Percentiles rank a stretch among this genome's conserved stretches.
Evolutionary conservation across 352 stramenopile genomes (phyloP).

Genomic region (Blastocystis sp.): DNA sequence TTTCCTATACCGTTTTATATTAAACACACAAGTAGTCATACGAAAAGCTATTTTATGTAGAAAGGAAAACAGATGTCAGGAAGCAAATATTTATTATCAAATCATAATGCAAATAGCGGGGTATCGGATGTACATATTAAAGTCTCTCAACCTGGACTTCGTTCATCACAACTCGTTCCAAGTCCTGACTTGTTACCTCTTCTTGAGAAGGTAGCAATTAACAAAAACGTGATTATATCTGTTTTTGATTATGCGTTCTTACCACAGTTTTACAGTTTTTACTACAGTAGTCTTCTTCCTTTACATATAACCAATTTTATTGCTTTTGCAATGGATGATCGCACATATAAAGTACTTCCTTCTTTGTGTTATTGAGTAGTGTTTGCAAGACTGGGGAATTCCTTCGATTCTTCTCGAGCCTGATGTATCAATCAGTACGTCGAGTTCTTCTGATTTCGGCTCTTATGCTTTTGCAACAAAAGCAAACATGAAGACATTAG

Average conservation of each 20-base stretch:
- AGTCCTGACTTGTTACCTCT: slow-evolving; percentile 3
- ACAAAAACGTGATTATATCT: slow-evolving; percentile 61
- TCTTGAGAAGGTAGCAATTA: neutral
- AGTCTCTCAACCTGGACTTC: neutral
- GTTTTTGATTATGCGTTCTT: slow-evolving; percentile 60
- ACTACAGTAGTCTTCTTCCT: slow-evolving; percentile 52
- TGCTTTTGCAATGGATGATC: slow-evolving; percentile 48
- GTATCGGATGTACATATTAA: neutral
- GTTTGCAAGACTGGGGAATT: slow-evolving; percentile 14
- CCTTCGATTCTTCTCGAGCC: slow-evolving; percentile 18
- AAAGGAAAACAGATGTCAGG: no score
- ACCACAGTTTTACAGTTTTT: slow-evolving; percentile 48
- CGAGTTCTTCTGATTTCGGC: slow-evolving; percentile 26
- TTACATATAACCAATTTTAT: slow-evolving; percentile 59
- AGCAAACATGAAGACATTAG: slow-evolving; percentile 58
- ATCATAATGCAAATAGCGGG: neutral
- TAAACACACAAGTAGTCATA: no score
- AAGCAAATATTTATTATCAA: no score
- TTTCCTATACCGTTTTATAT: no score
- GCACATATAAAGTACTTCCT: slow-evolving; percentile 8
- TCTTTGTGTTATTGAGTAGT: neutral
- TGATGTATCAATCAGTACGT: neutral
- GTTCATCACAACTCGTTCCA: neutral
- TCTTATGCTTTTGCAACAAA: slow-evolving; percentile 25
- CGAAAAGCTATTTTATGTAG: no score